These are phyloP conservation scores for Casuarina glauca DNA, from an alignment of 306 rosid genomes.

Conservation along the genomic window DNA sequence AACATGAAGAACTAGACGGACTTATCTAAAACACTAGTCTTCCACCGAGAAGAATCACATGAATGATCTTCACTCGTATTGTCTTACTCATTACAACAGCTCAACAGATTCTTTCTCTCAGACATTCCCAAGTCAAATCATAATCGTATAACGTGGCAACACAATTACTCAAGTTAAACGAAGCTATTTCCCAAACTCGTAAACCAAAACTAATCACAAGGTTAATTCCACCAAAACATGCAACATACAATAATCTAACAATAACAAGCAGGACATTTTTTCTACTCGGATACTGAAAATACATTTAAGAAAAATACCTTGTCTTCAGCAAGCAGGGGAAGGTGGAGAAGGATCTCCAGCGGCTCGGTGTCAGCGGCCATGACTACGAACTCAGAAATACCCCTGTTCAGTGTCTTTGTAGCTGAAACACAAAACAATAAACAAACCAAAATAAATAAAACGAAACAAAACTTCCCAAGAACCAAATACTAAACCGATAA, in stretches of 20 bases:
- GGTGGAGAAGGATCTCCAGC: conserved; percentile 87
- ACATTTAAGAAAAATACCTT: conserved; percentile 46
- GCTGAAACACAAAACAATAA: conserved; percentile 42
- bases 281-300: not conserved
- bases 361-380: conserved; percentile 95
- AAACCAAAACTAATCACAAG: not conserved
- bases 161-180: not conserved
- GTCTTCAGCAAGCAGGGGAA: conserved; percentile 85
- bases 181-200: not conserved
- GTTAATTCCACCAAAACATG: not conserved
- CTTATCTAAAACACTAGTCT: not conserved
- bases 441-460: not conserved
- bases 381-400: conserved; percentile 82
- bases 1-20: not conserved
- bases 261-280: not conserved
- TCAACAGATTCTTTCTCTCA: not conserved
- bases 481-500: not conserved
- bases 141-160: not conserved
- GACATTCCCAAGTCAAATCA: not conserved
- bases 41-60: not conserved
- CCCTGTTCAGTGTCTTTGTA: conserved; percentile 85
- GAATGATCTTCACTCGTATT: not conserved
- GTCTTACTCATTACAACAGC: not conserved
- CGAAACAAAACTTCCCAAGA: not conserved
- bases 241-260: not conserved